Evolutionary conservation across 176 grass and related monocot species (phyloP).

Genomic region (Zoysia japonica): DNA sequence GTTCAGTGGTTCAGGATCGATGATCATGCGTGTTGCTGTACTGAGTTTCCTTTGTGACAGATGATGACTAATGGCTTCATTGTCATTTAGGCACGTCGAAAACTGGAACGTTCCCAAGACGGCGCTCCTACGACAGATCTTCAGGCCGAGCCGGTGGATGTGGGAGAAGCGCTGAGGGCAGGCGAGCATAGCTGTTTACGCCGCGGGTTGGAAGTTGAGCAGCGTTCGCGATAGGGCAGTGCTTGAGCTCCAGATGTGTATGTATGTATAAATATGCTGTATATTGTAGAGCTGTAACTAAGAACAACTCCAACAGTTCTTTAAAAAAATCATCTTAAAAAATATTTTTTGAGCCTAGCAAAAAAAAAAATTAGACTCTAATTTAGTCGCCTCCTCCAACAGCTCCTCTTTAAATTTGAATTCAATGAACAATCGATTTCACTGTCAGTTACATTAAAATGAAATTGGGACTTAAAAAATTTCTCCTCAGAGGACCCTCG

Average conservation of each 20-base stretch:
- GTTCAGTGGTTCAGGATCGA: neutral
- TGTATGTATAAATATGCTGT: neutral
- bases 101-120: conserved; percentile 93
- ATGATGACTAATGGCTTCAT: neutral
- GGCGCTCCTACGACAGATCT: conserved; percentile 82
- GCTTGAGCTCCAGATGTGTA: neutral
- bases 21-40: neutral
- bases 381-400: no score
- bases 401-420: no score
- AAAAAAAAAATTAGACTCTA: no score
- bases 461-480: no score
- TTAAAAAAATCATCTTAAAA: no score
- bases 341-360: no score
- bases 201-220: neutral
- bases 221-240: neutral
- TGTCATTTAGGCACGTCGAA: conserved; percentile 61
- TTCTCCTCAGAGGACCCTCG: no score
- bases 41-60: no score
- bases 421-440: no score
- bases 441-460: no score
- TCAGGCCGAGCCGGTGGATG: conserved; percentile 78
- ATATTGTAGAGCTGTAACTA: neutral
- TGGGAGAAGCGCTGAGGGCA: conserved; percentile 58
- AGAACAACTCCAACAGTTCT: no score
- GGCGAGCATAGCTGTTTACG: no score